Base-by-base conservation (phyloP, 208 protist genomes). In the Wallacemonas sp. region DNA sequence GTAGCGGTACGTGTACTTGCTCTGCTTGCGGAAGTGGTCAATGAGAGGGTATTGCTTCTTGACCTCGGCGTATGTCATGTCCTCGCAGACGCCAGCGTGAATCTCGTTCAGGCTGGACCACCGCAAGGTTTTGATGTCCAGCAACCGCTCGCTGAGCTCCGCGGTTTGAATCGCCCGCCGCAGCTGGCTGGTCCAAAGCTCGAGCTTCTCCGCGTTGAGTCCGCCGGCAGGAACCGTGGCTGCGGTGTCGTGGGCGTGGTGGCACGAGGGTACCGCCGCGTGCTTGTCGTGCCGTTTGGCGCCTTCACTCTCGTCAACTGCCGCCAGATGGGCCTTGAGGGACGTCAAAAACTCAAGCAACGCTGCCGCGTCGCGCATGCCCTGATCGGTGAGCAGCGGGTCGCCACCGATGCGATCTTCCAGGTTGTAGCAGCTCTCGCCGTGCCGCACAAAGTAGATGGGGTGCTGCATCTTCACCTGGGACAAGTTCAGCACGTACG, bases 31-130 rank as follows among this genome's bases (percentile, higher is more conserved):
- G 34, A 94, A 93, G 24, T 87, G 63, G 39, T 87, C 71, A 63
- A 96, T 93, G 36, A 92, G 65, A 1, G 88, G 85, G 69, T 94
- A 92, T 48, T 72, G 50, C 46, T 68, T 36, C 34, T 67, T 73
- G 37, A 96, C 86, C 52, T 96, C 91, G 12, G 50, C 81, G 71
- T 92, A 89, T 0, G 91, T 95, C 65, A 94, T 68, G 52, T 91
- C 77, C 70, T 96, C 91, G 57, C 88, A 96, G 10, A 96, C 66
- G 32, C 91, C 91, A 22, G 87, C 91, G 78, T 96, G 83, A 22
- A 96, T 92, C 63, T 94, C 91, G 54, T 96, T 96, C 15, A 96
- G 78, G 54, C 74, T 86, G 54, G 78, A 83, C 85, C 89, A 97
- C 13, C 76, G 83, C 58, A 92, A 63, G n/a, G 76, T 83, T 55